These are phyloP conservation scores for Phytophthora hybrid DNA, from an alignment of 352 stramenopile species.

Conservation along the genomic window DNA sequence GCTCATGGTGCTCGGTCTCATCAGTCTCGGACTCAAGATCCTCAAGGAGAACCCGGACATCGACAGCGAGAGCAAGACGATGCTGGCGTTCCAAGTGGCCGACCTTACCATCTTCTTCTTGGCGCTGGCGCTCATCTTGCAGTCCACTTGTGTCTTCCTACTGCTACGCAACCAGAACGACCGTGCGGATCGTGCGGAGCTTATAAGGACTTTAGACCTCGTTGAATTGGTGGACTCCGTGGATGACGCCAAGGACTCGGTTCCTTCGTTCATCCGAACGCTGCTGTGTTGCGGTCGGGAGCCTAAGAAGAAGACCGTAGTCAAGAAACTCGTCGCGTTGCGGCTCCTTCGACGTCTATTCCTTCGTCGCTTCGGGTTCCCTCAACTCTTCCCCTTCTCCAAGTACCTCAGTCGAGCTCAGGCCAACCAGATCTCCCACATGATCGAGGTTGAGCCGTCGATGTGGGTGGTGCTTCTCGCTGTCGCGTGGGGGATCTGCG, in stretches of 20 bases:
- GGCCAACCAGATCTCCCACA: conserved; percentile 79
- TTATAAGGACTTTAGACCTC: conserved; percentile 50
- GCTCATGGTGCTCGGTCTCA: conserved; percentile 68
- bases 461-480: conserved; percentile 66
- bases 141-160: conserved; percentile 56
- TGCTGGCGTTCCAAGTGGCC: conserved; percentile 63
- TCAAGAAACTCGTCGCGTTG: conserved; percentile 37
- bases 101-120: conserved; percentile 67
- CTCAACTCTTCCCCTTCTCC: conserved; percentile 65
- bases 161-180: conserved; percentile 50
- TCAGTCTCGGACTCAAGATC: conserved; percentile 63
- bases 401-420: conserved; percentile 78
- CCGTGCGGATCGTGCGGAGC: conserved; percentile 48
- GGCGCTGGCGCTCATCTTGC: conserved; percentile 58
- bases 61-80: conserved; percentile 43
- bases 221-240: conserved; percentile 19
- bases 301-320: conserved; percentile 21
- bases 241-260: neutral
- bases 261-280: conserved; percentile 17
- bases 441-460: conserved; percentile 75
- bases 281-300: conserved; percentile 21
- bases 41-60: conserved; percentile 49
- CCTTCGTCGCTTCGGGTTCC: conserved; percentile 47
- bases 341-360: conserved; percentile 55
- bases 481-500: conserved; percentile 52